Conservation (phyloP, 345 rosid species). For the Melaleuca quinquenervia region DNA sequence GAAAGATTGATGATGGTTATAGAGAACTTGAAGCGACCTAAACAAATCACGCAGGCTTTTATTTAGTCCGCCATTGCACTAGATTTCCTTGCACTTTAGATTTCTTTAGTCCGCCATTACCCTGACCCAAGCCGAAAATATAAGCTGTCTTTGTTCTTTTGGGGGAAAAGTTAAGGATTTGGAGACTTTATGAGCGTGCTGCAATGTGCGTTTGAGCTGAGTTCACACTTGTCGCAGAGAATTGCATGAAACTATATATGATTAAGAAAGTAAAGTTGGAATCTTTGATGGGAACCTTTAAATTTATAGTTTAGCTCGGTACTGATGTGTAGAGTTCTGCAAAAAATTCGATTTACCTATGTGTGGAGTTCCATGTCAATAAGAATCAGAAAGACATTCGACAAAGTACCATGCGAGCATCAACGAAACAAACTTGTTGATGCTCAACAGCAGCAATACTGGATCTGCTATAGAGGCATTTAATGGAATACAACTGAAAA, state of each 20-base stretch:
- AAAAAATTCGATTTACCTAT: too few relatives aligned
- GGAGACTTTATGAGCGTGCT: too few relatives aligned
- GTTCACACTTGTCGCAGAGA: background rate
- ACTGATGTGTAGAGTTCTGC: background rate
- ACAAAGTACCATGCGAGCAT: background rate
- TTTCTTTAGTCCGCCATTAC: too few relatives aligned
- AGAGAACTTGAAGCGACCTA: too few relatives aligned
- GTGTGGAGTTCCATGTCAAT: background rate
- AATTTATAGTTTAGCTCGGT: too few relatives aligned
- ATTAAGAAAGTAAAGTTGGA: background rate
- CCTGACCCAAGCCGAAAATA: too few relatives aligned
- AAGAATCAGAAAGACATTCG: background rate
- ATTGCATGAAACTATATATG: background rate
- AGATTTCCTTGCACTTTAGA: too few relatives aligned
- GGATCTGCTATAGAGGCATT: background rate
- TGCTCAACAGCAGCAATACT: background rate
- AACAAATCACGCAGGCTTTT: too few relatives aligned
- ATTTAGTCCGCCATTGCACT: too few relatives aligned
- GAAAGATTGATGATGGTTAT: too few relatives aligned
- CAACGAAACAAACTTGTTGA: background rate
- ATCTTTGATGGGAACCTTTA: background rate
- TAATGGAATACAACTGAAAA: background rate
- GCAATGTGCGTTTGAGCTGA: background rate
- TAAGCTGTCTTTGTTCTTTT: too few relatives aligned
- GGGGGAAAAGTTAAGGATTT: too few relatives aligned